Percentiles rank a stretch among this genome's conserved stretches.
Evolutionary conservation across 352 stramenopile genomes (phyloP).

Genomic region (Phytophthora hibernalis): DNA sequence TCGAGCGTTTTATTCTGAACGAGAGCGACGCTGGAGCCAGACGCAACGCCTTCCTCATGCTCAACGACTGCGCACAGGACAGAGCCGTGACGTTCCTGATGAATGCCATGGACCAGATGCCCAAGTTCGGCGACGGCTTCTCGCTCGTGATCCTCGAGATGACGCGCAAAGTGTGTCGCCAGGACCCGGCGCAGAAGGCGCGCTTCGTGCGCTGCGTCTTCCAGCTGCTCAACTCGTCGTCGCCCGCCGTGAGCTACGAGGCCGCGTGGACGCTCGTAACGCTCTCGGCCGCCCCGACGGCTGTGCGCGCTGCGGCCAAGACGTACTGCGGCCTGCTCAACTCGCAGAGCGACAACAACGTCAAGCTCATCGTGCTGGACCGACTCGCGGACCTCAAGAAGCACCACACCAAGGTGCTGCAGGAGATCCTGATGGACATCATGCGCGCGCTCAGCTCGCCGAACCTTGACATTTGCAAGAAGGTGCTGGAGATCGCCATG

Average conservation of each 20-base stretch:
- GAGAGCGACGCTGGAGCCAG: constrained; percentile 96
- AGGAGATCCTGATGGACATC: constrained; percentile 99
- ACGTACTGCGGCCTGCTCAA: constrained; percentile 98
- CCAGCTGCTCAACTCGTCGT: constrained; percentile 95
- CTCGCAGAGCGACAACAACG: constrained; percentile 99
- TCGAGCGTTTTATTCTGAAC: constrained; percentile 94
- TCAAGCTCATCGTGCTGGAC: constrained; percentile 99
- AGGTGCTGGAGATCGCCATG: constrained; percentile 98
- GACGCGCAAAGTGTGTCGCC: constrained; percentile 97
- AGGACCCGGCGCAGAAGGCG: constrained; percentile 98
- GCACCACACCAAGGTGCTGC: constrained; percentile 96
- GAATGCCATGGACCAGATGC: constrained; percentile 96
- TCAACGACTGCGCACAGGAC: constrained; percentile 99
- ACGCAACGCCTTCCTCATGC: constrained; percentile 99
- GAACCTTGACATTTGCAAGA: constrained; percentile 99
- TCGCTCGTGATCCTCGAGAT: constrained; percentile 99
- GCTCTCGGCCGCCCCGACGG: constrained; percentile 97
- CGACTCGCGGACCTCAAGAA: constrained; percentile 97
- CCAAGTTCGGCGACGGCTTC: constrained; percentile 98
- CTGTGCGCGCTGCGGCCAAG: constrained; percentile 96
- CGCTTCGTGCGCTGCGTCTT: constrained; percentile 99
- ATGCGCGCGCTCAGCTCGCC: constrained; percentile 96
- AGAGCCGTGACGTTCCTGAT: constrained; percentile 98
- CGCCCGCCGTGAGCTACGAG: constrained; percentile 96
- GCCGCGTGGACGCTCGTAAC: constrained; percentile 99